Evolutionary conservation across 306 rosid species (phyloP), one percentile per base, ranked within the genome.

Genomic region (Glycine soja): DNA sequence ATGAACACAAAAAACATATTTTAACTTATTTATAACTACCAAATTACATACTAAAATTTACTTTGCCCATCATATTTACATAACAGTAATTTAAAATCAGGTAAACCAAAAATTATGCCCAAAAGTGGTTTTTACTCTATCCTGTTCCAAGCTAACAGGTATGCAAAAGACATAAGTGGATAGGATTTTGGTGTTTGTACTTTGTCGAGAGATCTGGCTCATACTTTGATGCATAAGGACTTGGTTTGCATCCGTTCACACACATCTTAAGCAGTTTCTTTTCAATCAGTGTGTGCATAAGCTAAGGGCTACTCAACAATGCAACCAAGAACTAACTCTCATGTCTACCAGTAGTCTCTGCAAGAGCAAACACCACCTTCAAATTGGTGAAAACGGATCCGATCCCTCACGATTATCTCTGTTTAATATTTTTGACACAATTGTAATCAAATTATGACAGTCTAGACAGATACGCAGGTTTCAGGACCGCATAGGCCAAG

Each of bases 281-380:
- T 24, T 24, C 30, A 74, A 10, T 73, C 48, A 34, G 19, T 52
- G 38, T 4, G 40, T 36, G 34, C 15, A 54, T 34, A 15, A 36
- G 59, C 11, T 4, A 34, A 51, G 50, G 77, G 45, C 42, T 66
- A 57, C 45, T 38, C 42, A 59, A 67, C 40, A 53, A 59, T 52
- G 75, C 70, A 78, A 74, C 84, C 71, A 82, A 82, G 32, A 70
- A 74, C 43, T 56, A 83, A 6, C 65, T 65, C 63, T 38, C 19
- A 56, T 79, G 56, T 65, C 52, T 90, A 90, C 97, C 97, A 92
- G 82, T 87, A 82, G 79, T 92, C 97, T 82, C 88, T 79, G 46
- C 97, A 90, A 62, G 94, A 90, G 80, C 97, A 92, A 48, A 77
- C 42, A 14, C 97, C 97, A 63, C 69, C 89, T 80, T 92, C 88